Conservation (phyloP, 345 rosid species). For the Camelina laxa region DNA sequence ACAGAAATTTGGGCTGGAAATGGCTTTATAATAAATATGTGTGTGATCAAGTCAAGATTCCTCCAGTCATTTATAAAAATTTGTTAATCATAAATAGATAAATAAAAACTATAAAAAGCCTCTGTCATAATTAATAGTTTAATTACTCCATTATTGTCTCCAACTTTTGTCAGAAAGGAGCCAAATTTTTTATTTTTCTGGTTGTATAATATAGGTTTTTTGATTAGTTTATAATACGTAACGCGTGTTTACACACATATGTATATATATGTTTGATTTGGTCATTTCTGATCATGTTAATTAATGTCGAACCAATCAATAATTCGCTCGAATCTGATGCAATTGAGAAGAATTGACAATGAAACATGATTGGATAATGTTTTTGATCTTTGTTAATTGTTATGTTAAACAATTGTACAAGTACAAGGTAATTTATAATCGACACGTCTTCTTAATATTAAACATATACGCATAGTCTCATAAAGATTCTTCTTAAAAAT, state of each 20-base stretch:
- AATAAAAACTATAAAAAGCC: conserved; percentile 23
- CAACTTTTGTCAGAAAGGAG: conserved; percentile 37
- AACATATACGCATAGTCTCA: conserved; percentile 31
- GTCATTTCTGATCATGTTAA: conserved; percentile 38
- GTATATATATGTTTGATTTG: conserved; percentile 32
- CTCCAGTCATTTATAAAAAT: conserved; percentile 34
- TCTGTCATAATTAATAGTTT: conserved; percentile 39
- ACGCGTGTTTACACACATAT: conserved; percentile 25
- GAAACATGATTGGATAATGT: conserved; percentile 44
- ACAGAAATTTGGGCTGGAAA: conserved; percentile 35
- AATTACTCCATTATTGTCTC: conserved; percentile 42
- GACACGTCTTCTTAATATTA: conserved; percentile 33
- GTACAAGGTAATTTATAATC: conserved; percentile 40
- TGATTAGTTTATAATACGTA: conserved; percentile 26
- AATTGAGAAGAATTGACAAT: conserved; percentile 38
- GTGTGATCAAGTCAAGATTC: conserved; percentile 46
- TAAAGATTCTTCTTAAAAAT: conserved; percentile 30
- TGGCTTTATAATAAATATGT: conserved; percentile 32
- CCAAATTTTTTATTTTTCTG: conserved; percentile 29
- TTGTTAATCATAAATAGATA: conserved; percentile 30
- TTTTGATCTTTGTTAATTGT: conserved; percentile 4
- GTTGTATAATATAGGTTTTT: conserved; percentile 28
- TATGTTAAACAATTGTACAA: conserved; percentile 21
- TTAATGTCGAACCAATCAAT: conserved; percentile 43
- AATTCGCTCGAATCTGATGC: conserved; percentile 46